phyloP scores from a whole-genome alignment of 192 early-diverging fungal species.

The Allomyces javanicus region DNA sequence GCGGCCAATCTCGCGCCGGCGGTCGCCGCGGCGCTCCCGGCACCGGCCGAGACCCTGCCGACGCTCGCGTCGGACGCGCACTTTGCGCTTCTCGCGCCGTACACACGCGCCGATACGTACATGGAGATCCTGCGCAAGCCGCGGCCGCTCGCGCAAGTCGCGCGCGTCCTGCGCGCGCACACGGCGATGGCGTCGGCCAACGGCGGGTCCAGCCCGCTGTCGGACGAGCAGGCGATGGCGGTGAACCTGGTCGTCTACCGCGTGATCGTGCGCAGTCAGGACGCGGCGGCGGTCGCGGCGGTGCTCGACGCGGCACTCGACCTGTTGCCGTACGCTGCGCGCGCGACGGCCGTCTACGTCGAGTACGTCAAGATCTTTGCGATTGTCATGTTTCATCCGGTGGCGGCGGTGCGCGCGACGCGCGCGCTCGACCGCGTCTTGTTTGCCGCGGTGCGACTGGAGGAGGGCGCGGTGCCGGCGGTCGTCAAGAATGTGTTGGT shows the following conservation, averaged over 20 bases:
- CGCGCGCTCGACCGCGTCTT: background rate
- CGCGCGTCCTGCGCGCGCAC: background rate
- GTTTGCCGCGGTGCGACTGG: background rate
- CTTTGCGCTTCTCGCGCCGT: too few species aligned
- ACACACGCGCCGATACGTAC: too few species aligned
- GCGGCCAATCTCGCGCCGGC: too few species aligned
- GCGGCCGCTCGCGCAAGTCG: background rate
- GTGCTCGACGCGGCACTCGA: too few species aligned
- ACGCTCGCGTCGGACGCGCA: too few species aligned
- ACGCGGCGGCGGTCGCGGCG: background rate
- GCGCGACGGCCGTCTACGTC: background rate
- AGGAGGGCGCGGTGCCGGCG: background rate
- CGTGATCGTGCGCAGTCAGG: background rate
- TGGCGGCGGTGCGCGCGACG: background rate
- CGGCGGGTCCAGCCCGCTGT: background rate
- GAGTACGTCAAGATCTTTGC: background rate
- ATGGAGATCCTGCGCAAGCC: too few species aligned
- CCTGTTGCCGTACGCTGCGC: background rate
- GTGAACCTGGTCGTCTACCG: background rate
- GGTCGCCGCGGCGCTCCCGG: too few species aligned
- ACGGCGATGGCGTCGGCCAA: background rate
- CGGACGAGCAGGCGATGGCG: background rate
- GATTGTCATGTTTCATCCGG: background rate
- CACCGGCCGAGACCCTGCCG: too few species aligned
- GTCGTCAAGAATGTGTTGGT: background rate